A percentile compares a stretch with the other conserved stretches of the same genome.
phyloP scores from a whole-genome alignment of 2,329 filamentous ascomycete genomes.

The Diaporthe citri region DNA sequence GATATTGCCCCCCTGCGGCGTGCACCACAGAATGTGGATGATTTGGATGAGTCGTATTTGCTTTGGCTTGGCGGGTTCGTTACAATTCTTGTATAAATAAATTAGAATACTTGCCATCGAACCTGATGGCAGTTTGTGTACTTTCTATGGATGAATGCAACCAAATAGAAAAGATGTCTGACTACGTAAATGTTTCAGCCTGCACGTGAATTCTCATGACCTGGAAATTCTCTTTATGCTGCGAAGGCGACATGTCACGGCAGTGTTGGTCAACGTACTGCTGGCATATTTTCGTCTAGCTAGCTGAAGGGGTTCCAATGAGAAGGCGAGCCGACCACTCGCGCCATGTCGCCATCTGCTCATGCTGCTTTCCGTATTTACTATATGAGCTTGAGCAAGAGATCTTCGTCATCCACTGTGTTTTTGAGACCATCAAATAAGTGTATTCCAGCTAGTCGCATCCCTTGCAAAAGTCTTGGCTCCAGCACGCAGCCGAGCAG shows the following conservation, averaged over 20 bases:
- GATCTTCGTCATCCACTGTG: background rate
- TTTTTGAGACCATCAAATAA: background rate
- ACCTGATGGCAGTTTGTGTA: background rate
- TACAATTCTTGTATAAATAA: background rate
- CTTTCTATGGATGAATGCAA: background rate
- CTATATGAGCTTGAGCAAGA: background rate
- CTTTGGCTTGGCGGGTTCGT: background rate
- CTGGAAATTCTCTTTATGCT: no score
- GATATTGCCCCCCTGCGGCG: conserved; percentile 56
- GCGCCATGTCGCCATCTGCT: background rate
- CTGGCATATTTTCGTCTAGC: background rate
- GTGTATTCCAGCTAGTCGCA: conserved; percentile 9
- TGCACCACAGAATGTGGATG: conserved; percentile 43
- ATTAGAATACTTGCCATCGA: background rate
- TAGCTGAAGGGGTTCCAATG: background rate
- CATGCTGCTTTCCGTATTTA: background rate
- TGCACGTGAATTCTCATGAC: background rate
- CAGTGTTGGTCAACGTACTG: background rate
- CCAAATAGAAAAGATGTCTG: no score
- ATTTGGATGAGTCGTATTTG: background rate
- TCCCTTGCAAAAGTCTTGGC: conserved; percentile 21
- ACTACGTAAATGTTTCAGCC: background rate
- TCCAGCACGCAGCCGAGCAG: conserved; percentile 1
- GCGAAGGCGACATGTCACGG: background rate
- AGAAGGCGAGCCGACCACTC: background rate